Evolutionary conservation across 2,329 filamentous ascomycete genomes (phyloP), one percentile per base, ranked within the genome.

Genomic region (Pyrenochaeta sp.): DNA sequence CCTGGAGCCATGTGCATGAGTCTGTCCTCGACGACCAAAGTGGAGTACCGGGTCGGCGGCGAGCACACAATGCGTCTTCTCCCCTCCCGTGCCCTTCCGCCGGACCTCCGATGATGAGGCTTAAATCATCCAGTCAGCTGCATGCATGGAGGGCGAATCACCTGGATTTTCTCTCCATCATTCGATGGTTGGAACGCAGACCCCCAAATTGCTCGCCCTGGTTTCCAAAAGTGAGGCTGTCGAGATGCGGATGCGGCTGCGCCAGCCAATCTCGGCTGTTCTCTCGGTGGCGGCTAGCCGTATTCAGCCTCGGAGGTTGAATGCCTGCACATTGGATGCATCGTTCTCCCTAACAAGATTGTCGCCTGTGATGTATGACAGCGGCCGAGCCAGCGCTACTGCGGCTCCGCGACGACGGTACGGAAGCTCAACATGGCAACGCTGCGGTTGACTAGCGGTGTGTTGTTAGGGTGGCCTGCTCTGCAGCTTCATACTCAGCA

Each of bases 181-280:
- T 50, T 43, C 45, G 46, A 44, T 55, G 57, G 58, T 64, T 55
- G 62, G 57, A 45, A 52, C 52, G 50, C 49, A 39, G 56, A 52
- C 47, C 58, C 56, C 56, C 54, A 56, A 60, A 45, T 48, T 62
- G 66, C 59, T 68, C 71, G 71, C 71, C 70, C 68, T 72, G 67
- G 56, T 61, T 66, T 67, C 57, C 40, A 34, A 52, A 73, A 73
- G 71, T 74, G 71, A 74, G 71, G 71, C 72, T 71, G 61, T 50
- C 64, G 69, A 67, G 49, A 50, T 63, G 68, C 60, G 45, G 52
- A 52, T 63, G 68, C 59, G 47, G 65, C 54, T 59, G 55, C 61
- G 47, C 64, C 59, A 59, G 64, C 68, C 67, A 72, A 72, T 72
- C 62, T 62, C 57, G 61, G 52, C 34, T 28, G 24, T n/a, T n/a